Evolutionary conservation across 305 asterid species (phyloP).

Genomic region (Fraxinus albicans): DNA sequence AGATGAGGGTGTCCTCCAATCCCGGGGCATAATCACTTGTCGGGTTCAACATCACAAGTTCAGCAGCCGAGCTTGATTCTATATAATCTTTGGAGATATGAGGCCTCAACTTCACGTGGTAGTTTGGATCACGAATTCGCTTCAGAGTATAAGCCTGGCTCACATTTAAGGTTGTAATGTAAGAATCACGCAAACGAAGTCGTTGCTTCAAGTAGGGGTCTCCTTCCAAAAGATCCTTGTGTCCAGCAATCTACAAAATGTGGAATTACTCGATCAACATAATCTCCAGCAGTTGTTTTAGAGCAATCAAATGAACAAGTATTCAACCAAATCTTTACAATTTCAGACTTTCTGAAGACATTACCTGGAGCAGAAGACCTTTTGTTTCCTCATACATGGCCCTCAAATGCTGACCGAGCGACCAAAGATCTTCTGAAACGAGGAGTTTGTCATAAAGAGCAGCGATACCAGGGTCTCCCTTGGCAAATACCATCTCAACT

Average conservation of each 20-base stretch:
- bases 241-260: slow-evolving; percentile 47
- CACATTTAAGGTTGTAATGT: slow-evolving; percentile 51
- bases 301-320: background rate
- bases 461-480: slow-evolving; percentile 62
- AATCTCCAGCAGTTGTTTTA: background rate
- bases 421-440: slow-evolving; percentile 45
- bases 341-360: background rate
- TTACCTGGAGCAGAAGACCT: slow-evolving; percentile 48
- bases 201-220: slow-evolving; percentile 55
- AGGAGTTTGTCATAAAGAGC: slow-evolving; percentile 53
- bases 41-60: slow-evolving; percentile 50
- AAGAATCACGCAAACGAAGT: slow-evolving; percentile 45
- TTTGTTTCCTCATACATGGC: slow-evolving; percentile 42
- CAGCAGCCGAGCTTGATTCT: slow-evolving; percentile 46
- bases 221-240: slow-evolving; percentile 57
- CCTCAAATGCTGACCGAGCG: slow-evolving; percentile 47
- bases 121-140: slow-evolving; percentile 46
- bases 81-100: slow-evolving; percentile 43
- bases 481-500: slow-evolving; percentile 59
- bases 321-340: background rate
- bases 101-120: slow-evolving; percentile 44
- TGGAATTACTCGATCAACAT: background rate
- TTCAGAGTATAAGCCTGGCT: slow-evolving; percentile 55
- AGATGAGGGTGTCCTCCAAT: slow-evolving; percentile 55
- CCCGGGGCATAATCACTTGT: slow-evolving; percentile 60